Percentiles rank a stretch among this genome's conserved stretches.
Evolutionary conservation across 306 rosid species (phyloP).

Genomic region (Corylus heterophylla): DNA sequence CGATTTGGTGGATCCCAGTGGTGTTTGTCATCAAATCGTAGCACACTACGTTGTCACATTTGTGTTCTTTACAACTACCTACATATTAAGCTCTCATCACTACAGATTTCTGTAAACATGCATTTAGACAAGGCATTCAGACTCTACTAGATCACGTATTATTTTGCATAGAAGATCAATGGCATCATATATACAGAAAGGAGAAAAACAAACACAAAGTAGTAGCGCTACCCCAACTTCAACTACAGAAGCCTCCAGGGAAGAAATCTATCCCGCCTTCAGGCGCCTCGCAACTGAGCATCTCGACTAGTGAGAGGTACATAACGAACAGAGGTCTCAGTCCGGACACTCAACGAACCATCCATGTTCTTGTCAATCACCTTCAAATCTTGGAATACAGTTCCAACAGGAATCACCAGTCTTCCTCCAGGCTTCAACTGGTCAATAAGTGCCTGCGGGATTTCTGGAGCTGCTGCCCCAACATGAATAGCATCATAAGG

Average conservation of each 20-base stretch:
- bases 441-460: constrained; percentile 76
- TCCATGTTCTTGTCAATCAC: constrained; percentile 83
- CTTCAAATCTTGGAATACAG: constrained; percentile 70
- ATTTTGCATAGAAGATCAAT: neutral
- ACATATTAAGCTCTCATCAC: constrained; percentile 11
- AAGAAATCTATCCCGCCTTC: constrained; percentile 14
- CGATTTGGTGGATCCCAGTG: no score
- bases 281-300: constrained; percentile 60
- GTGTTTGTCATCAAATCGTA: no score
- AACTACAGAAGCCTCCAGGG: neutral
- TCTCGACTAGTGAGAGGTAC: constrained; percentile 94
- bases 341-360: constrained; percentile 61
- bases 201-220: neutral
- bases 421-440: constrained; percentile 96
- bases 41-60: neutral
- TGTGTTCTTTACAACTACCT: constrained; percentile 30
- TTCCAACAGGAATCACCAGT: constrained; percentile 96
- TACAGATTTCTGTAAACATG: neutral
- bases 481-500: constrained; percentile 97
- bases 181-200: neutral
- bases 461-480: constrained; percentile 93
- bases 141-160: neutral
- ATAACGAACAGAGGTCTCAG: constrained; percentile 77
- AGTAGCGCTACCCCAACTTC: neutral
- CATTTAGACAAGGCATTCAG: neutral